Conservation (phyloP, 148 eudicot species). For the Diospyros kaki region DNA sequence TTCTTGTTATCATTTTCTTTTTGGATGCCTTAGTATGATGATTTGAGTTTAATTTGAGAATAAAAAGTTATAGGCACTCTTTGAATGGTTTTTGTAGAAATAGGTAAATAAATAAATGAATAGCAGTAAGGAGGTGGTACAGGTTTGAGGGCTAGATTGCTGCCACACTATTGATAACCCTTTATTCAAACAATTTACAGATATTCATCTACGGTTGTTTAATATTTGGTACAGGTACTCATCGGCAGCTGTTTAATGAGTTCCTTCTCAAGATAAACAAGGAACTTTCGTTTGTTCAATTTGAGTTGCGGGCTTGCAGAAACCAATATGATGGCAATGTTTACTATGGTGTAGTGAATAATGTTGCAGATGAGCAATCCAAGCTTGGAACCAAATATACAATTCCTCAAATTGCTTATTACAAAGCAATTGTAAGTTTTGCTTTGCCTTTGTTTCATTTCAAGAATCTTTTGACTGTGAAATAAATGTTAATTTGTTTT, state of each 20-base stretch:
- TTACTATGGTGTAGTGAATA: conserved; percentile 77
- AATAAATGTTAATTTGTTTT: too few relatives aligned
- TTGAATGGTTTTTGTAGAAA: too few relatives aligned
- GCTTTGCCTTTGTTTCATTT: background rate
- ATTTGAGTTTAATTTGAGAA: too few relatives aligned
- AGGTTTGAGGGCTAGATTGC: background rate
- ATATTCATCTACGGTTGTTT: background rate
- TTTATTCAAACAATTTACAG: background rate
- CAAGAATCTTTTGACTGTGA: background rate
- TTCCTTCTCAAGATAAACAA: conserved; percentile 68
- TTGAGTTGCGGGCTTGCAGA: conserved; percentile 82
- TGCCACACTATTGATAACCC: background rate
- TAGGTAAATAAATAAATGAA: too few relatives aligned
- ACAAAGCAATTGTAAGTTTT: conserved; percentile 77
- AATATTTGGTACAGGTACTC: conserved; percentile 30
- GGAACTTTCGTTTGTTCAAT: conserved; percentile 67
- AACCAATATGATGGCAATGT: conserved; percentile 85
- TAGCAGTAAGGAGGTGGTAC: too few relatives aligned
- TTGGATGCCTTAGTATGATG: too few relatives aligned
- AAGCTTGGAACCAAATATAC: conserved; percentile 84
- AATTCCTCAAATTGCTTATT: conserved; percentile 84
- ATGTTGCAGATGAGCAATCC: conserved; percentile 81
- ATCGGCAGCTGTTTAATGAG: conserved; percentile 52
- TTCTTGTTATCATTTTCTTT: too few relatives aligned
- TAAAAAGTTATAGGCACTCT: too few relatives aligned